These are phyloP conservation scores for Penicillium lividum DNA, from an alignment of 495 filamentous ascomycete genomes.

Conservation along the genomic window DNA sequence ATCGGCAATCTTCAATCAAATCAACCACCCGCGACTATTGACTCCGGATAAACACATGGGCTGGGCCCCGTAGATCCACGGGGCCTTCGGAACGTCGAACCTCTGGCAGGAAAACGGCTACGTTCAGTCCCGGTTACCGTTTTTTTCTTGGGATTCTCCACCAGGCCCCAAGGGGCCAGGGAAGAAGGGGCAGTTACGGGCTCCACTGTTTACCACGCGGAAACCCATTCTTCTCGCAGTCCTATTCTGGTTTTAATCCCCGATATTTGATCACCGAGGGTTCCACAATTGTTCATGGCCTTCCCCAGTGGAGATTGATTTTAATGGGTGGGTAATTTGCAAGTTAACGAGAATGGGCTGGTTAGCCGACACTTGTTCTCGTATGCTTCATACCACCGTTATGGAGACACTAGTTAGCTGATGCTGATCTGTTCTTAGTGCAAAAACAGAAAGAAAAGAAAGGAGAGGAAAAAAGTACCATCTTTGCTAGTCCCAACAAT, in stretches of 20 bases:
- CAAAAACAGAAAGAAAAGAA: not conserved
- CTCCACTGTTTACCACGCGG: constrained; percentile 4
- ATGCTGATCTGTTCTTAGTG: constrained; percentile 3
- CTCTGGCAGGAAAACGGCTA: constrained; percentile 29
- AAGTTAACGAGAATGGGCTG: not conserved
- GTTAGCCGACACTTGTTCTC: not conserved
- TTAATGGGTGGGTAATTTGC: not conserved
- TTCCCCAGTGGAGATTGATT: not conserved
- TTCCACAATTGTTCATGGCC: constrained; percentile 3
- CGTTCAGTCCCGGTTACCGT: constrained; percentile 1
- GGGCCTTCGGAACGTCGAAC: constrained; percentile 15
- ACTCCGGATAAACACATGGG: constrained; percentile 9
- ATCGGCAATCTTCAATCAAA: constrained; percentile 40
- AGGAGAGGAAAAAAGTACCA: not conserved
- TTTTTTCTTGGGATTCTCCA: not conserved
- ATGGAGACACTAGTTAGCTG: not conserved
- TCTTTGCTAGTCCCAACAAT: not conserved
- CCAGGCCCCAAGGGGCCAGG: not conserved
- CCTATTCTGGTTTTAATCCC: not conserved
- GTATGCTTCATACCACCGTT: not conserved
- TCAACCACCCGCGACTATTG: constrained; percentile 21
- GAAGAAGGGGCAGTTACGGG: not conserved
- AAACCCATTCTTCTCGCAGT: not conserved
- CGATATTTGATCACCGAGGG: constrained; percentile 1
- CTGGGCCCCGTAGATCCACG: constrained; percentile 22